These are phyloP conservation scores for Amanita exitialis DNA, from an alignment of 768 basidiomycete genomes.

Conservation along the genomic window DNA sequence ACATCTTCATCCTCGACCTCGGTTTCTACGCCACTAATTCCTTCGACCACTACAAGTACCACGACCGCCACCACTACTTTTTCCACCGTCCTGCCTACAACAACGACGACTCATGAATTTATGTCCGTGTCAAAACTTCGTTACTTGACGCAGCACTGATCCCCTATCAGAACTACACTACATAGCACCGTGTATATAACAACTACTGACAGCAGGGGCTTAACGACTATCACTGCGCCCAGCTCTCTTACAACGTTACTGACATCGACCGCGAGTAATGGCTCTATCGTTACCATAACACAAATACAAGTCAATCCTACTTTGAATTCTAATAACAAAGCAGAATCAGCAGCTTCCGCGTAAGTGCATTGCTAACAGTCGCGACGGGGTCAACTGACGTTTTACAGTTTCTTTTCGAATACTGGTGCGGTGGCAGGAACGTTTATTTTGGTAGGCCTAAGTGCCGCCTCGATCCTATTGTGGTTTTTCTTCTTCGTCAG, in stretches of 20 bases:
- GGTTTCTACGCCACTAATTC: constrained; percentile 7
- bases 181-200: constrained; percentile 42
- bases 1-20: constrained; percentile 8
- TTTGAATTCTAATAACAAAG: constrained; percentile 36
- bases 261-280: constrained; percentile 45
- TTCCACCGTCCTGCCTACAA: constrained; percentile 9
- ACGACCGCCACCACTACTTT: constrained; percentile 11
- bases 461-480: constrained; percentile 54
- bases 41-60: constrained; percentile 11
- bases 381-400: background rate
- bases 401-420: constrained; percentile 72
- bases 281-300: constrained; percentile 48
- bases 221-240: constrained; percentile 39
- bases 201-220: constrained; percentile 51
- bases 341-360: constrained; percentile 31
- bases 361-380: constrained; percentile 23
- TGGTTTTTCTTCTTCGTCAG: constrained; percentile 66
- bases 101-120: constrained; percentile 5
- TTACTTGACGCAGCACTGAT: constrained; percentile 12
- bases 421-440: constrained; percentile 89
- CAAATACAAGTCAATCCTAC: constrained; percentile 64
- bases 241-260: constrained; percentile 45
- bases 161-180: constrained; percentile 37
- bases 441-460: constrained; percentile 83
- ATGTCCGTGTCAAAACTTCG: constrained; percentile 6